Conservation (phyloP, 805 yeast species). For the Tetrapisispora pingtungensis region DNA sequence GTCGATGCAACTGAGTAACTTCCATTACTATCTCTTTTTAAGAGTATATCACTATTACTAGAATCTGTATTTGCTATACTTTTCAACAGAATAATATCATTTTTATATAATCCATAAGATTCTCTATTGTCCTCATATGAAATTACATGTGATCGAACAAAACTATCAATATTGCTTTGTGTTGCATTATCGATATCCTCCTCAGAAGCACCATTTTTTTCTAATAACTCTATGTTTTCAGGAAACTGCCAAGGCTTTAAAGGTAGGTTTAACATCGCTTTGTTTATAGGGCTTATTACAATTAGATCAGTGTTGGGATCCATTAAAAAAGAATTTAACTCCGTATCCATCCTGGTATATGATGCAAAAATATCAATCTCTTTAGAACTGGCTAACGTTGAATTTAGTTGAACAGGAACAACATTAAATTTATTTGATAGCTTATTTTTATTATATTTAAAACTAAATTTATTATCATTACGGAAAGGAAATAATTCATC, state of each 20-base stretch:
- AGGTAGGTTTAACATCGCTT: constrained; percentile 41
- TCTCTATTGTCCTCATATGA: constrained; percentile 10
- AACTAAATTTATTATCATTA: background rate
- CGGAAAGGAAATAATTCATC: background rate
- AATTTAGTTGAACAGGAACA: constrained; percentile 13
- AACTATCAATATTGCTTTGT: constrained; percentile 42
- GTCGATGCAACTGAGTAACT: constrained; percentile 28
- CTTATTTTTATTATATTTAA: background rate
- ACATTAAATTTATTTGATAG: background rate
- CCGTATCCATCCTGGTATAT: constrained; percentile 56
- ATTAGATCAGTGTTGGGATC: constrained; percentile 34
- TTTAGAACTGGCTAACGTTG: constrained; percentile 24
- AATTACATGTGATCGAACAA: constrained; percentile 56
- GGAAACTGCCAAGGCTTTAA: constrained; percentile 84
- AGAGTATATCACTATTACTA: constrained; percentile 29
- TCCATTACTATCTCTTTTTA: constrained; percentile 29
- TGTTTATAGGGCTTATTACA: constrained; percentile 64
- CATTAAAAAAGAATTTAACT: constrained; percentile 40
- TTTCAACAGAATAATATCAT: constrained; percentile 6
- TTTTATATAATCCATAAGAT: constrained; percentile 2
- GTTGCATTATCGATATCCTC: constrained; percentile 41
- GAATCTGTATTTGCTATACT: constrained; percentile 21
- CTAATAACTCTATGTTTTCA: constrained; percentile 28
- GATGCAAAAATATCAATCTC: constrained; percentile 55
- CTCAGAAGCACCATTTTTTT: constrained; percentile 23